Conservation (phyloP, 1,284 basidiomycete genomes). For the Tylopilus orsonianus region DNA sequence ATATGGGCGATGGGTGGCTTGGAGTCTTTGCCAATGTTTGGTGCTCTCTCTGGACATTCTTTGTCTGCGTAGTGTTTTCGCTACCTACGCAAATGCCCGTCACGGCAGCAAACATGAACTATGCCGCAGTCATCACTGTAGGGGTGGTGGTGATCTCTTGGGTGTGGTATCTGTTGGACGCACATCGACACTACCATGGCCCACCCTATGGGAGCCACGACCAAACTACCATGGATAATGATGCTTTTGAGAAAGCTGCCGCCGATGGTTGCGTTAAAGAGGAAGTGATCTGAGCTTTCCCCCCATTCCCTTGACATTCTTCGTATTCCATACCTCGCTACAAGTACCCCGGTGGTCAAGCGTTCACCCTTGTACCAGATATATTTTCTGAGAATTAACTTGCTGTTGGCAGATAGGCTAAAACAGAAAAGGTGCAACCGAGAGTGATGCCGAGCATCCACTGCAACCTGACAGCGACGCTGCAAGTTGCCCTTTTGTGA, state of each 20-base stretch:
- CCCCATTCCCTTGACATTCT: too few relatives aligned
- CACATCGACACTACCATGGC: conserved; percentile 32
- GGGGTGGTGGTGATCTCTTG: conserved; percentile 30
- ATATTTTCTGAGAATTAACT: not conserved
- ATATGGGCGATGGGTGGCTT: conserved; percentile 72
- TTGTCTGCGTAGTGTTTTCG: conserved; percentile 71
- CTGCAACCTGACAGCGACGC: not conserved
- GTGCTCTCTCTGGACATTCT: conserved; percentile 70
- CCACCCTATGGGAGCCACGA: conserved; percentile 15
- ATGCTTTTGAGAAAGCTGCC: conserved; percentile 2
- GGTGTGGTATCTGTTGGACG: conserved; percentile 26
- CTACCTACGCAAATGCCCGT: conserved; percentile 74
- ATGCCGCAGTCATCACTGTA: conserved; percentile 49
- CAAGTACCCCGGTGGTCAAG: too few relatives aligned
- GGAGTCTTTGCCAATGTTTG: conserved; percentile 64
- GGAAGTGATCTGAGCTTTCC: too few relatives aligned
- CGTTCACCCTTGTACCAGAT: not conserved
- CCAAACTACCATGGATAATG: not conserved
- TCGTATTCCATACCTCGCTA: not conserved
- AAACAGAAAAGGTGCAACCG: too few relatives aligned
- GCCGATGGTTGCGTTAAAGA: not conserved
- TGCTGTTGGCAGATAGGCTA: too few relatives aligned
- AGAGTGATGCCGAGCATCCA: not conserved
- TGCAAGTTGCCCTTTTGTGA: not conserved
- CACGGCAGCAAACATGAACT: conserved; percentile 75